Base-by-base conservation (phyloP, 148 eudicot genomes). In the Arctostaphylos glauca region DNA sequence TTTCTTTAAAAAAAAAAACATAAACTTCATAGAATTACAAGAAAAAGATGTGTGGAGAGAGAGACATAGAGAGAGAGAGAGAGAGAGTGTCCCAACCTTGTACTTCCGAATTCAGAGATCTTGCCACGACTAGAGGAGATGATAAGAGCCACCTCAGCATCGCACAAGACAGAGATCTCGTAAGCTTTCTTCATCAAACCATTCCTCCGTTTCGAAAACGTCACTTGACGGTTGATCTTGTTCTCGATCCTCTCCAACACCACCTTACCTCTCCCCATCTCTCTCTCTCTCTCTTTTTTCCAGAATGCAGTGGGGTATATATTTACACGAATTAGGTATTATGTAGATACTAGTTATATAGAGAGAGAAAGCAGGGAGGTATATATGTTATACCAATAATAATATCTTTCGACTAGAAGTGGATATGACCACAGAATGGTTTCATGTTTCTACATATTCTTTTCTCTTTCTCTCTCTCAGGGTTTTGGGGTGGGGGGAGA, bases 221-320 rank as follows among this genome's bases (percentile, higher is more conserved):
- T 38, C 9, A 70, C 74, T 41, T 70, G 74, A 6, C 74, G 48
- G 47, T 70, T 70, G 74, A 70, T 43, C 74, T 70, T 70, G 74
- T 70, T 70, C 74, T 70, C 74, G 13, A 70, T 70, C 74, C 74
- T 70, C 74, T 70, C 74, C 49, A 70, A 16, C 74, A 70, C 74
- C 49, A 70, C 74, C 74, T 70, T 70, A 5, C 74, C 74, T 41
- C 74, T 70, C 47, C 74, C 74, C 74, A 70, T 70, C 47, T 70
- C 8, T 70, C n/a, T 70, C 49, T 68, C 73, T 68, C 73, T 67
- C 19, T 8, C 72, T 25, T 31, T 31, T 31, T 31, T 31, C 38
- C 38, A 31, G 38, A 31, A 31, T 31, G 38, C 38, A 31, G 38
- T 31, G 38, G 38, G 38, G 4, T 54, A 54, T 54, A 3, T 14